Evolutionary conservation across 1,284 basidiomycete species (phyloP).

Genomic region (Cutaneotrichosporon sp.): DNA sequence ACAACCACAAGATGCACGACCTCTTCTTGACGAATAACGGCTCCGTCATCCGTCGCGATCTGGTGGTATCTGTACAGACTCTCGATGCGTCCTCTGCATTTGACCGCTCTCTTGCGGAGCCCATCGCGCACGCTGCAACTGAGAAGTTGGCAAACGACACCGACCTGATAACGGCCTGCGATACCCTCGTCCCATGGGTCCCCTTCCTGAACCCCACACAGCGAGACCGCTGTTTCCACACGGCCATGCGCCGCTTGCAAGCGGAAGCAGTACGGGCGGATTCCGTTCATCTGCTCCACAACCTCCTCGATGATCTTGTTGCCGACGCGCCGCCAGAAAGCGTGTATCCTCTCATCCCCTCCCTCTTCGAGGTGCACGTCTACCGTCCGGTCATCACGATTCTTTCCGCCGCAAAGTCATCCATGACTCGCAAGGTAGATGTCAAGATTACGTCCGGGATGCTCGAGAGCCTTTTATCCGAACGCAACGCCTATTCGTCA

Average conservation of each 20-base stretch:
- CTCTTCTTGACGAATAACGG: slow-evolving; percentile 15
- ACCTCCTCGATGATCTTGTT: slow-evolving; percentile 11
- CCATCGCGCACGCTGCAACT: slow-evolving; percentile 21
- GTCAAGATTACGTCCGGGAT: slow-evolving; percentile 14
- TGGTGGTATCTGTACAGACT: not conserved
- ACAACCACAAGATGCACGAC: slow-evolving; percentile 11
- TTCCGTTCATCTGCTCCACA: too few relatives aligned
- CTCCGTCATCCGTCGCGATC: not conserved
- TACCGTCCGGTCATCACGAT: slow-evolving; percentile 8
- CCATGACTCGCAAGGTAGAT: slow-evolving; percentile 10
- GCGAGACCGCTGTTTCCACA: slow-evolving; percentile 12
- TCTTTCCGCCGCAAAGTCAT: slow-evolving; percentile 3
- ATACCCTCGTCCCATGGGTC: slow-evolving; percentile 28
- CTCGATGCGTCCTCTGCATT: not conserved
- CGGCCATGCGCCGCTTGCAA: slow-evolving; percentile 3
- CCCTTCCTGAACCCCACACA: slow-evolving; percentile 23
- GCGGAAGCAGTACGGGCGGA: too few relatives aligned
- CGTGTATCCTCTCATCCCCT: slow-evolving; percentile 7
- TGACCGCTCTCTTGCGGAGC: slow-evolving; percentile 26
- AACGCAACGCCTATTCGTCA: slow-evolving; percentile 12
- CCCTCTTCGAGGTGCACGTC: slow-evolving; percentile 7
- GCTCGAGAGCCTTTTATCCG: slow-evolving; percentile 13
- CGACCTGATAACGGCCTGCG: slow-evolving; percentile 7
- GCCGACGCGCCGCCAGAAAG: not conserved
- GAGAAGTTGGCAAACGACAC: slow-evolving; percentile 15